Conservation (phyloP, 2,329 filamentous ascomycete species). For the Xylaria sp. region DNA sequence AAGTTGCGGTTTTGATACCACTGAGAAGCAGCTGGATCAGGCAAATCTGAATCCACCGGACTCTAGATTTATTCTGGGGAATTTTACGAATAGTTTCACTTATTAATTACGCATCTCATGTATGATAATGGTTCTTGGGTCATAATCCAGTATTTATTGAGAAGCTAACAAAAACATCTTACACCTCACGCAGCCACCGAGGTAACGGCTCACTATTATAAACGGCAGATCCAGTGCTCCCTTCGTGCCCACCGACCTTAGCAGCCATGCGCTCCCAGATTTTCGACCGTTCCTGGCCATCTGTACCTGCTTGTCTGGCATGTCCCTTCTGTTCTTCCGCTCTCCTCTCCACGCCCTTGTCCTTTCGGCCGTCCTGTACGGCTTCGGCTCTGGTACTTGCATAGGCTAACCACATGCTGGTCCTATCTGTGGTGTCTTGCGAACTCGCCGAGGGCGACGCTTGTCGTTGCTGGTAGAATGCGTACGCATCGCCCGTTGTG, state of each 20-base stretch:
- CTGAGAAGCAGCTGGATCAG: too few relatives aligned
- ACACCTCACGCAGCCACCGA: slow-evolving; percentile 3
- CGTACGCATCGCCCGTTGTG: not conserved
- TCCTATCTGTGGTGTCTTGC: not conserved
- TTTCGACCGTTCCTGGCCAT: not conserved
- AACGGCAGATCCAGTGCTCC: not conserved
- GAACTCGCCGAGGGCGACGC: not conserved
- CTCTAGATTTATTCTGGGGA: too few relatives aligned
- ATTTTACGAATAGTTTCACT: too few relatives aligned
- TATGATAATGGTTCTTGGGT: too few relatives aligned
- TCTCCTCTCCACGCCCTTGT: not conserved
- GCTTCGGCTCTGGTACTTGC: not conserved
- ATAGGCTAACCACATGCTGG: not conserved
- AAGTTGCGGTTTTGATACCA: too few relatives aligned
- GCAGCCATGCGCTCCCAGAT: slow-evolving; percentile 12
- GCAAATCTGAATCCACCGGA: too few relatives aligned
- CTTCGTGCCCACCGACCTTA: not conserved
- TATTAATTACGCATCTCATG: too few relatives aligned
- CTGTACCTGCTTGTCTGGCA: not conserved
- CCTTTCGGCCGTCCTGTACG: not conserved
- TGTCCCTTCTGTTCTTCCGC: not conserved
- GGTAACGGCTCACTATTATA: not conserved
- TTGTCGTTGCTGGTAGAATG: not conserved
- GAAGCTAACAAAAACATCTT: not conserved
- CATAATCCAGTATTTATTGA: not conserved